Conservation (phyloP, 2,329 filamentous ascomycete genomes). For the Clonostachys byssicola region DNA sequence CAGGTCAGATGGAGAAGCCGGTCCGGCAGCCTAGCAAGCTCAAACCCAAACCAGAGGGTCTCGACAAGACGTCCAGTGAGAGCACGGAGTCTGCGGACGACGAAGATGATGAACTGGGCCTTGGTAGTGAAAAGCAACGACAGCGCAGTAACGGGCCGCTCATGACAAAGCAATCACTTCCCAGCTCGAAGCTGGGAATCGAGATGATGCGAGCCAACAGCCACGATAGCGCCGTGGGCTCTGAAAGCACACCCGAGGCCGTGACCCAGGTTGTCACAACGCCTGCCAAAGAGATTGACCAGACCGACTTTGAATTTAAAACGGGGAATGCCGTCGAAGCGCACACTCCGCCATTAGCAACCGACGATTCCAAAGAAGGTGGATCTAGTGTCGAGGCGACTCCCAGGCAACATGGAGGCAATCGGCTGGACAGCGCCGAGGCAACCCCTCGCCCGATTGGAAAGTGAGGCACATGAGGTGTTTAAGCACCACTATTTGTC, state of each 20-base stretch:
- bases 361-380: slow-evolving; percentile 2
- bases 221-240: slow-evolving; percentile 69
- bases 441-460: slow-evolving; percentile 35
- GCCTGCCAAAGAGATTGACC: slow-evolving; percentile 33
- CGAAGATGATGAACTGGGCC: slow-evolving; percentile 84
- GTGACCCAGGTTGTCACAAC: slow-evolving; percentile 46
- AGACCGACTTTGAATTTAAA: not conserved
- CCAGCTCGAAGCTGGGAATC: slow-evolving; percentile 84
- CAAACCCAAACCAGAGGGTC: slow-evolving; percentile 67
- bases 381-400: not conserved
- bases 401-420: slow-evolving; percentile 1
- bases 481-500: not conserved
- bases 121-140: slow-evolving; percentile 35
- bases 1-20: slow-evolving; percentile 50
- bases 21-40: slow-evolving; percentile 69
- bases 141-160: slow-evolving; percentile 33
- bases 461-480: not conserved
- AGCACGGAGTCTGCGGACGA: slow-evolving; percentile 86
- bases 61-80: slow-evolving; percentile 70
- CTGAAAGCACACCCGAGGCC: slow-evolving; percentile 46
- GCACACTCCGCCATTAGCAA: slow-evolving; percentile 11
- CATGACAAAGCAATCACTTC: slow-evolving; percentile 49
- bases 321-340: not conserved
- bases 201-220: slow-evolving; percentile 99
- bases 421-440: slow-evolving; percentile 22